These are phyloP conservation scores for Rhododendron ovatum DNA, from an alignment of 148 eudicot genomes.

Conservation along the genomic window DNA sequence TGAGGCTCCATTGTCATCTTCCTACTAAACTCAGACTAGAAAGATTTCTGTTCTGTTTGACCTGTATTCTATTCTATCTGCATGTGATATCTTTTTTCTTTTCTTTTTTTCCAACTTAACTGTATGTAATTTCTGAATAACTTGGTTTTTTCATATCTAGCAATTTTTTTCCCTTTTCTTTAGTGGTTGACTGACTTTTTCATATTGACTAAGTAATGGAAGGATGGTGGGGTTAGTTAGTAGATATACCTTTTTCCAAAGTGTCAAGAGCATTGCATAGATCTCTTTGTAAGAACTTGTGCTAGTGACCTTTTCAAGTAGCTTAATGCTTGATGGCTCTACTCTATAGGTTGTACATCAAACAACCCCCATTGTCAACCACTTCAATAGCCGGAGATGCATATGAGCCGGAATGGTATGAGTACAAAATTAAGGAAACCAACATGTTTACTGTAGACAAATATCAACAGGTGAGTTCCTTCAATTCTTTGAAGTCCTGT, in stretches of 20 bases:
- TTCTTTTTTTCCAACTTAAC: background rate
- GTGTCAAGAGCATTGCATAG: background rate
- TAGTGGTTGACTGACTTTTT: background rate
- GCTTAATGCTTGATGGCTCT: background rate
- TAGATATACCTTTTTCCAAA: background rate
- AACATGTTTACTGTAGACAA: slow-evolving; percentile 98
- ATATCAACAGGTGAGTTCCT: slow-evolving; percentile 84
- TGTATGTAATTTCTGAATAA: background rate
- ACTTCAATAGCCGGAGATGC: slow-evolving; percentile 48
- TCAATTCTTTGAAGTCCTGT: background rate
- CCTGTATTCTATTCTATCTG: background rate
- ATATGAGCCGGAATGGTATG: slow-evolving; percentile 74
- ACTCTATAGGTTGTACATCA: slow-evolving; percentile 64
- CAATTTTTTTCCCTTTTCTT: background rate
- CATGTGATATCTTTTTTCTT: background rate
- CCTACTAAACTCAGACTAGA: background rate
- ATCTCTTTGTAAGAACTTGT: background rate
- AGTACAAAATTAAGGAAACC: slow-evolving; percentile 93
- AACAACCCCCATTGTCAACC: slow-evolving; percentile 57
- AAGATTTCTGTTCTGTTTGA: background rate
- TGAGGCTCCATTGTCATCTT: background rate
- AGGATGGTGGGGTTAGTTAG: background rate
- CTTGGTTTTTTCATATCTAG: background rate
- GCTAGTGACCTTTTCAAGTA: background rate
- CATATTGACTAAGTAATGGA: background rate